Percentiles rank a stretch among this genome's conserved stretches.
These are phyloP conservation scores for Phaeotremella fagi DNA, from an alignment of 768 basidiomycete species.

Conservation along the genomic window DNA sequence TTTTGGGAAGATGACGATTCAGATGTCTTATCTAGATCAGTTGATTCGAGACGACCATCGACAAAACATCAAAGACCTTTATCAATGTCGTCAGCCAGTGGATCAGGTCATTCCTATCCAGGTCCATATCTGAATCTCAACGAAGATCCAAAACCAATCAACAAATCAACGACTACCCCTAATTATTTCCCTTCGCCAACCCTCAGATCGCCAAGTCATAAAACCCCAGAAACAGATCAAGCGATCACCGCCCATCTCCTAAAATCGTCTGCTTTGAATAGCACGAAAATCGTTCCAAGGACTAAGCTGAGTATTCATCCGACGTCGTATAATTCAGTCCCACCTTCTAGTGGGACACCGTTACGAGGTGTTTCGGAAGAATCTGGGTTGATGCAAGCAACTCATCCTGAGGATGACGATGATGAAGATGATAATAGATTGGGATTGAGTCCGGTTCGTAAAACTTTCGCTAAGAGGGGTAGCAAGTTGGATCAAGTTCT, in stretches of 20 bases:
- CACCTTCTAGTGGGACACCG: constrained; percentile 15
- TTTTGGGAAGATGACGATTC: not conserved
- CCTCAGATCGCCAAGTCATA: constrained; percentile 8
- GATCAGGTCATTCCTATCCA: not conserved
- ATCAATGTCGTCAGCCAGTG: not conserved
- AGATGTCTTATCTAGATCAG: not conserved
- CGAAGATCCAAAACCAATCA: not conserved
- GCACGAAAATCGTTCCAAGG: constrained; percentile 20
- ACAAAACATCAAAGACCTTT: not conserved
- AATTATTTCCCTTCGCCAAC: constrained; percentile 17
- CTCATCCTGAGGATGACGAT: constrained; percentile 6
- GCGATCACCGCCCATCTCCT: constrained; percentile 24
- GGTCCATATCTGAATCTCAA: not conserved
- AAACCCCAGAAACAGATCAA: constrained; percentile 19
- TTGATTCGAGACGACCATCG: not conserved
- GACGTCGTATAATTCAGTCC: no score
- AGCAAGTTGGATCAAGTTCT: constrained; percentile 31
- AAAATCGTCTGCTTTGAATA: constrained; percentile 19
- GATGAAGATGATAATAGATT: not conserved
- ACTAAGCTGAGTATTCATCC: no score
- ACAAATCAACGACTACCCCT: not conserved
- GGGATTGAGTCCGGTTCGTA: not conserved
- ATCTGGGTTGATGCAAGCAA: not conserved
- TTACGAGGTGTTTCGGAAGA: constrained; percentile 10
- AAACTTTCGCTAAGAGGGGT: not conserved